Conservation (phyloP, 495 filamentous ascomycete species). For the Penicillium crystallinum region DNA sequence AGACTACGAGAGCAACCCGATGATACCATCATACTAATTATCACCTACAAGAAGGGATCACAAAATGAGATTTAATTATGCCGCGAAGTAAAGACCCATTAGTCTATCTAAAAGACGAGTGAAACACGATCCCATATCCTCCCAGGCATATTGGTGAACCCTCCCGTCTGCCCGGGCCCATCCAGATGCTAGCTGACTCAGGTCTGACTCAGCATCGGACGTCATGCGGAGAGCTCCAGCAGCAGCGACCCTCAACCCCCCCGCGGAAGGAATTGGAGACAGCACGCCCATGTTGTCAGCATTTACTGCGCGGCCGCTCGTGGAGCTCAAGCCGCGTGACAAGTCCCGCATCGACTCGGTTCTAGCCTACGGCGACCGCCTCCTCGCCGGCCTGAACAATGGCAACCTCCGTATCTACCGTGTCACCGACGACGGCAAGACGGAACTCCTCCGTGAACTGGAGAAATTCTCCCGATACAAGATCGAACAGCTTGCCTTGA, state of each 20-base stretch:
- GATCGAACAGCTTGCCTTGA: constrained; percentile 86
- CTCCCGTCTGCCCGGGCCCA: neutral
- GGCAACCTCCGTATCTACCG: constrained; percentile 88
- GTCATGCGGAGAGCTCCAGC: constrained; percentile 9
- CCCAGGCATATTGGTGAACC: neutral
- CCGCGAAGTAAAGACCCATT: too few relatives aligned
- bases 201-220: constrained; percentile 12
- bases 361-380: constrained; percentile 83
- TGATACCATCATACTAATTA: too few relatives aligned
- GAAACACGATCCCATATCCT: too few relatives aligned
- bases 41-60: too few relatives aligned
- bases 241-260: constrained; percentile 1
- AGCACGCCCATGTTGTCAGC: constrained; percentile 77
- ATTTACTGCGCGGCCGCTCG: constrained; percentile 90
- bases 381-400: constrained; percentile 86
- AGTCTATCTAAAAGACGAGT: neutral
- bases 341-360: constrained; percentile 94
- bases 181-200: neutral
- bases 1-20: neutral
- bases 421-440: constrained; percentile 65
- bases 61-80: too few relatives aligned
- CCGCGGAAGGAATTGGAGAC: constrained; percentile 18
- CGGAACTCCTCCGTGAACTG: constrained; percentile 80
- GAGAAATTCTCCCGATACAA: constrained; percentile 89
- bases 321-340: constrained; percentile 92